These are phyloP conservation scores for Clonostachys byssicola DNA, from an alignment of 2,329 filamentous ascomycete species.

Conservation along the genomic window DNA sequence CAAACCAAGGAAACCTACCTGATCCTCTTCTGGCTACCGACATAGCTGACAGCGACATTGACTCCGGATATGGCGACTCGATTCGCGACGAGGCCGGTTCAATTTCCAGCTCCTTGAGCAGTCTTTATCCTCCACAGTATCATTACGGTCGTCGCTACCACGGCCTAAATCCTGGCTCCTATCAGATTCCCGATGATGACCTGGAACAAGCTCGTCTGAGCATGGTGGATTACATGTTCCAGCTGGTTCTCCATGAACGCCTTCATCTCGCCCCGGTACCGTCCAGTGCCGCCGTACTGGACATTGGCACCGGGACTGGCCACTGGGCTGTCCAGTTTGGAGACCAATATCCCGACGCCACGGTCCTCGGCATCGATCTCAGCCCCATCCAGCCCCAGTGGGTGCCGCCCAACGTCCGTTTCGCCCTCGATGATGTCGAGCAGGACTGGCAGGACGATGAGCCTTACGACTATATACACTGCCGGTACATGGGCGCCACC, in stretches of 20 bases:
- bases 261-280: too few species aligned
- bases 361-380: slow-evolving; percentile 61
- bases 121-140: too few species aligned
- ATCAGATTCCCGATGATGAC: slow-evolving; percentile 30
- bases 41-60: too few species aligned
- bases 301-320: slow-evolving; percentile 40
- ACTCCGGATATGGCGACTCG: too few species aligned
- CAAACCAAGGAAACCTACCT: too few species aligned
- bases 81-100: too few species aligned
- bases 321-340: slow-evolving; percentile 67
- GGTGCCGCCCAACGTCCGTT: slow-evolving; percentile 70
- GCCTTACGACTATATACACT: slow-evolving; percentile 51
- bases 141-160: too few species aligned
- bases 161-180: slow-evolving; percentile 7
- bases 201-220: slow-evolving; percentile 30
- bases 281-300: slow-evolving; percentile 6
- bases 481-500: slow-evolving; percentile 41
- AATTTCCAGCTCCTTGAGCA: too few species aligned
- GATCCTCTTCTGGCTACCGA: too few species aligned
- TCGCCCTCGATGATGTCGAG: slow-evolving; percentile 64
- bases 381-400: slow-evolving; percentile 62
- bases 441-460: slow-evolving; percentile 49
- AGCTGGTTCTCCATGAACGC: slow-evolving; percentile 18
- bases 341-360: slow-evolving; percentile 52
- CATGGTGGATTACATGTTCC: slow-evolving; percentile 27